These are phyloP conservation scores for Fistulinella prunicolor DNA, from an alignment of 768 basidiomycete species.

Conservation along the genomic window DNA sequence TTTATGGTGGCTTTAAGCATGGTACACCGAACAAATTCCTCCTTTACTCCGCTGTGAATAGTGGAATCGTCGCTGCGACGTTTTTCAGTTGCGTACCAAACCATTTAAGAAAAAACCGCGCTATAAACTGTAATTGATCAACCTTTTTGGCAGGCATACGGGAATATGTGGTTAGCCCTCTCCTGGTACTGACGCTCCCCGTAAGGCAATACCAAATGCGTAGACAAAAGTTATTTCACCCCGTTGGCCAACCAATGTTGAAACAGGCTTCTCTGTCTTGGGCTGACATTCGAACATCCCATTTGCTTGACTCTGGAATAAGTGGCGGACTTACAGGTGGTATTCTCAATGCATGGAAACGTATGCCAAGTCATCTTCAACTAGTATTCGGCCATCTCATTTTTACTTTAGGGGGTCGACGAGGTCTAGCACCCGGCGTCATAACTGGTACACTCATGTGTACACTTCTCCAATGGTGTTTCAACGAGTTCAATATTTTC, in stretches of 20 bases:
- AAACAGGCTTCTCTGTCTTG: conserved; percentile 33
- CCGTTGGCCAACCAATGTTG: conserved; percentile 17
- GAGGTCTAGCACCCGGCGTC: conserved; percentile 56
- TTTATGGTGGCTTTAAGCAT: conserved; percentile 46
- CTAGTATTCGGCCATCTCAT: conserved; percentile 4
- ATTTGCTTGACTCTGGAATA: conserved; percentile 66
- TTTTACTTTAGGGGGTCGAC: conserved; percentile 51
- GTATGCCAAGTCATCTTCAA: conserved; percentile 35
- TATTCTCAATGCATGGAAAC: conserved; percentile 52
- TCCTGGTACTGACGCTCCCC: conserved; percentile 45
- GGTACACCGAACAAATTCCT: conserved; percentile 49
- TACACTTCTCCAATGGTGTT: conserved; percentile 59
- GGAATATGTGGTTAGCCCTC: conserved; percentile 72
- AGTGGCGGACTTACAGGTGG: conserved; percentile 72
- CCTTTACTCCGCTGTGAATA: conserved; percentile 65
- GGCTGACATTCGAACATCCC: conserved; percentile 54
- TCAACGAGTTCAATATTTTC: conserved; percentile 63
- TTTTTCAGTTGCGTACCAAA: conserved; percentile 67
- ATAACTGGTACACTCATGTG: conserved; percentile 58
- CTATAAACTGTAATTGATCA: not conserved
- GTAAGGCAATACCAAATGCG: conserved; percentile 46
- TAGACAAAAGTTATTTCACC: conserved; percentile 32
- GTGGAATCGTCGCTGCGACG: conserved; percentile 63
- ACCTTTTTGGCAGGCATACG: conserved; percentile 51
- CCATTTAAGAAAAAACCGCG: not conserved